Conservation (phyloP, 2,329 filamentous ascomycete genomes). For the Raffaelea arxii region DNA sequence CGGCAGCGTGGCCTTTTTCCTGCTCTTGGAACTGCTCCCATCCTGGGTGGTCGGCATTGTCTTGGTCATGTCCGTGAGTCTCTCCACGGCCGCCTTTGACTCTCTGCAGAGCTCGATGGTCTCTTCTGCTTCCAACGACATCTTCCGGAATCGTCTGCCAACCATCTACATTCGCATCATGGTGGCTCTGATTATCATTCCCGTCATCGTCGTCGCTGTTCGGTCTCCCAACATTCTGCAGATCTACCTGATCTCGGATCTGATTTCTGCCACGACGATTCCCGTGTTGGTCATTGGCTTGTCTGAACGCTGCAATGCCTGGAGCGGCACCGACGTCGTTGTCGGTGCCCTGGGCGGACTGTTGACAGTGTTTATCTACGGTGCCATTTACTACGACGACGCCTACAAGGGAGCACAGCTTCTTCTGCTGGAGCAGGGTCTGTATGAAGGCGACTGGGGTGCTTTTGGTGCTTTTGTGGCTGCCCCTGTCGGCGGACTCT, state of each 20-base stretch:
- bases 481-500: slow-evolving; percentile 63
- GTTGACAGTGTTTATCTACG: slow-evolving; percentile 72
- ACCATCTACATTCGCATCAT: slow-evolving; percentile 62
- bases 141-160: slow-evolving; percentile 73
- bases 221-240: slow-evolving; percentile 66
- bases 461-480: slow-evolving; percentile 77
- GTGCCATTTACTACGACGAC: slow-evolving; percentile 66
- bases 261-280: slow-evolving; percentile 67
- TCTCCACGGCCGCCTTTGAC: slow-evolving; percentile 73
- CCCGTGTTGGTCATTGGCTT: slow-evolving; percentile 68
- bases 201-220: slow-evolving; percentile 63
- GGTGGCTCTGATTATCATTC: slow-evolving; percentile 65
- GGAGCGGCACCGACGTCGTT: slow-evolving; percentile 73
- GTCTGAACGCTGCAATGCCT: slow-evolving; percentile 56
- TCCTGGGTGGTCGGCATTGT: slow-evolving; percentile 76
- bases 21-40: slow-evolving; percentile 61
- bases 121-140: slow-evolving; percentile 72
- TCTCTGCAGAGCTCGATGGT: slow-evolving; percentile 76
- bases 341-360: slow-evolving; percentile 69
- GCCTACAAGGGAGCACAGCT: slow-evolving; percentile 54
- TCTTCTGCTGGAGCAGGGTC: slow-evolving; percentile 60
- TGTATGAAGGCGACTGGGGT: slow-evolving; percentile 72
- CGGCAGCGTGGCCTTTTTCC: slow-evolving; percentile 65
- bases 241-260: slow-evolving; percentile 74
- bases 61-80: slow-evolving; percentile 67